Evolutionary conservation across 164 flowering plant species (phyloP).

Genomic region (Pachysandra terminalis): DNA sequence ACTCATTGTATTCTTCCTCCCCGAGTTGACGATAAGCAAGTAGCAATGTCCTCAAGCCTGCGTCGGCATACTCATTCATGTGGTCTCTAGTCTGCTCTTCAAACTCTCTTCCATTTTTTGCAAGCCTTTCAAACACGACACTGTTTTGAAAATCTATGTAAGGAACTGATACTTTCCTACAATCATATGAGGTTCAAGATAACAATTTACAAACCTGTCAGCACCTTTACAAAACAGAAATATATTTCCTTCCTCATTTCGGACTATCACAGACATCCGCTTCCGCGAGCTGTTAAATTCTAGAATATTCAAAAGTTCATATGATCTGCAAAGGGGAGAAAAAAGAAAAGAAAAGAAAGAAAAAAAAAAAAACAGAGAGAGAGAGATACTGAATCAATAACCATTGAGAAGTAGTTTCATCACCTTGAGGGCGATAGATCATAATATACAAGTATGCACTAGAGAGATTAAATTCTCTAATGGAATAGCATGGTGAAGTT

Average conservation of each 20-base stretch:
- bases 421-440: not conserved
- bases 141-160: constrained; percentile 42
- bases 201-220: constrained; percentile 70
- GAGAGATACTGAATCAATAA: not conserved
- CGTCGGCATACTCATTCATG: constrained; percentile 85
- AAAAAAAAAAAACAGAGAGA: too few species aligned
- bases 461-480: not conserved
- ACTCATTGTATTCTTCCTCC: constrained; percentile 64
- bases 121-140: constrained; percentile 92
- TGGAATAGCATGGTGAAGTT: too few species aligned
- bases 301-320: constrained; percentile 62
- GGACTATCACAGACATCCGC: constrained; percentile 92
- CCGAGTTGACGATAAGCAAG: constrained; percentile 81
- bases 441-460: not conserved
- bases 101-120: constrained; percentile 55
- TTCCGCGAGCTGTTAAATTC: constrained; percentile 91
- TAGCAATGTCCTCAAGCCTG: constrained; percentile 88
- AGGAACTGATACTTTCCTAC: not conserved
- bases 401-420: not conserved
- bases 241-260: constrained; percentile 68
- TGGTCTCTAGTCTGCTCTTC: constrained; percentile 70
- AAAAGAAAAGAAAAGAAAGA: too few species aligned
- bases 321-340: constrained; percentile 57
- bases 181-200: constrained; percentile 2
- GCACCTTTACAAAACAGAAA: constrained; percentile 90